Conservation (phyloP, 2,329 filamentous ascomycete species). For the Pestalotiopsis sp. region DNA sequence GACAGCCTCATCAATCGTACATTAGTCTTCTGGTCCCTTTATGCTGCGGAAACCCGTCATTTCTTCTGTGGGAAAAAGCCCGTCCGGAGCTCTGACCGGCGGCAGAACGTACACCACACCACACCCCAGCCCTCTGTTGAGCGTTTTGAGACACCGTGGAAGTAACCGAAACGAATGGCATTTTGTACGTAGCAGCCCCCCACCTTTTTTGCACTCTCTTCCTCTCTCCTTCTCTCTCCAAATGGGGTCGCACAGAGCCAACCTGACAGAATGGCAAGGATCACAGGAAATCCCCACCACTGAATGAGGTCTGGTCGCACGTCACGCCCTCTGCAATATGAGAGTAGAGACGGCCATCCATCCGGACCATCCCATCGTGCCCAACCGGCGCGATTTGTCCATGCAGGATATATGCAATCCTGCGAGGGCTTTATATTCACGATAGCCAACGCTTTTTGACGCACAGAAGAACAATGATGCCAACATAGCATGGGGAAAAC, state of each 20-base stretch:
- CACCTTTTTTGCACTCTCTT: slow-evolving; percentile 8
- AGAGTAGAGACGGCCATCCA: background rate
- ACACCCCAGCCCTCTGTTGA: slow-evolving; percentile 2
- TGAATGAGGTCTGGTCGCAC: background rate
- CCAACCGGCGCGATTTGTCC: background rate
- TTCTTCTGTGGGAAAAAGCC: background rate
- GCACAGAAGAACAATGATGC: background rate
- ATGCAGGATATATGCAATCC: background rate
- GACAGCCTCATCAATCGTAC: background rate
- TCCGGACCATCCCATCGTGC: background rate
- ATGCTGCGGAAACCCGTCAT: background rate
- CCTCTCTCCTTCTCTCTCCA: background rate
- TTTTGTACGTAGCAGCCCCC: slow-evolving; percentile 1
- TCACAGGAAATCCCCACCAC: background rate
- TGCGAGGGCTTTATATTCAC: background rate
- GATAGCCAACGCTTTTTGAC: background rate
- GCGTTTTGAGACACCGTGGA: slow-evolving; percentile 14
- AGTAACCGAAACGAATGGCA: slow-evolving; percentile 13
- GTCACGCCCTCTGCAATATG: background rate
- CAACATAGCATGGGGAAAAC: background rate
- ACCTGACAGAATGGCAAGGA: slow-evolving; percentile 1
- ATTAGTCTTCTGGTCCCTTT: background rate
- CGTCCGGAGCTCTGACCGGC: slow-evolving; percentile 8
- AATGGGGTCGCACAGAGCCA: slow-evolving; percentile 5
- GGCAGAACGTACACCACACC: background rate